These are phyloP conservation scores for Lachnellula cervina DNA, from an alignment of 2,329 filamentous ascomycete species.

Conservation along the genomic window DNA sequence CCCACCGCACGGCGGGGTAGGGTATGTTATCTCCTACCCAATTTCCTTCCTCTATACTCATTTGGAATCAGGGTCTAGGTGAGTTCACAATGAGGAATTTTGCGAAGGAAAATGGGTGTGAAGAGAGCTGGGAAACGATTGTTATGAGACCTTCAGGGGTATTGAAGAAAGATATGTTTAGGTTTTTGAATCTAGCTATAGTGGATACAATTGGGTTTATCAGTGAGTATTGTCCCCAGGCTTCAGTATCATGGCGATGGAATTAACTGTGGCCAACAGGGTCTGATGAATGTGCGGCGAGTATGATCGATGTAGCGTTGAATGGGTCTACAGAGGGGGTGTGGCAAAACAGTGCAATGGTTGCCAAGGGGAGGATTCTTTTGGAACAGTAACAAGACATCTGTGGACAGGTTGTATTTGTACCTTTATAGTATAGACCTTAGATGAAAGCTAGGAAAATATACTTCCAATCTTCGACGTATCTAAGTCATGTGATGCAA, in stretches of 20 bases:
- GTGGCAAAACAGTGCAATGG: neutral
- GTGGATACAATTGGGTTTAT: neutral
- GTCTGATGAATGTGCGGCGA: neutral
- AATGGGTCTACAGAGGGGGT: neutral
- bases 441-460: no score
- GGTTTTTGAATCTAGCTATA: neutral
- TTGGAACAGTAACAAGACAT: neutral
- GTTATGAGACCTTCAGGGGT: constrained; percentile 1
- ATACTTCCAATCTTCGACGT: no score
- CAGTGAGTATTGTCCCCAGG: neutral
- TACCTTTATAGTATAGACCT: no score
- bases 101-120: neutral
- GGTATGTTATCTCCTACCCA: neutral
- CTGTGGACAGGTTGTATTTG: no score
- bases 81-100: neutral
- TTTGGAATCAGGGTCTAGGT: neutral
- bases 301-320: constrained; percentile 1
- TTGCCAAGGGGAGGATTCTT: neutral
- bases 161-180: neutral
- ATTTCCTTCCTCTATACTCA: neutral
- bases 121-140: neutral
- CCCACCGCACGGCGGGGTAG: constrained; percentile 35
- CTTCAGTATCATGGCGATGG: neutral
- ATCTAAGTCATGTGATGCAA: no score
- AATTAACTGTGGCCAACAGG: neutral